phyloP scores from a whole-genome alignment of 208 protist species.

The Leishmania turanica region DNA sequence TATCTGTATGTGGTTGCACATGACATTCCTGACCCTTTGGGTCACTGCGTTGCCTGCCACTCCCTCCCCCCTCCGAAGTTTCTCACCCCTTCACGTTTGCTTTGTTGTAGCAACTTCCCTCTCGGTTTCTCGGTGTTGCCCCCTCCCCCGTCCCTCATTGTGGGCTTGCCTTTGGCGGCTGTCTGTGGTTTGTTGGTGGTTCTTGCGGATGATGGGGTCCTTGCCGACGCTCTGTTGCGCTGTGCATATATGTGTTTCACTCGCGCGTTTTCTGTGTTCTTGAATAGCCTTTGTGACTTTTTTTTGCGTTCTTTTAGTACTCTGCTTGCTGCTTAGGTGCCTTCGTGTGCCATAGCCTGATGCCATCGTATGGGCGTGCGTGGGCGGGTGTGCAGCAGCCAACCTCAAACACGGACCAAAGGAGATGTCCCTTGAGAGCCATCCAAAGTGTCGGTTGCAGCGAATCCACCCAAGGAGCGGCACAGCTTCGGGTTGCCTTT shows the following conservation, averaged over 20 bases:
- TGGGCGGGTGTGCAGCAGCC: not conserved
- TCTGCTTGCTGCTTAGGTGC: not conserved
- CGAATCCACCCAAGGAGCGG: not conserved
- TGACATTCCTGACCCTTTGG: not conserved
- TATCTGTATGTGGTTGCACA: not conserved
- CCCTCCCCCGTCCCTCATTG: no score
- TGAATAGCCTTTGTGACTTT: not conserved
- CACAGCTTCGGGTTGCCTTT: not conserved
- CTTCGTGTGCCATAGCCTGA: not conserved
- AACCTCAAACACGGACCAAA: not conserved
- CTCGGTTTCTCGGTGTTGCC: not conserved
- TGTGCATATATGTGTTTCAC: not conserved
- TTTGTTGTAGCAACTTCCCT: not conserved
- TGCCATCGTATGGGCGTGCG: not conserved
- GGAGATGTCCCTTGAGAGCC: not conserved
- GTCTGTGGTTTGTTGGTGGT: not conserved
- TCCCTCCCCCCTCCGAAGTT: not conserved
- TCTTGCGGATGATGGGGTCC: not conserved
- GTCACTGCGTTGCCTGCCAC: not conserved
- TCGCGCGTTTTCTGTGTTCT: not conserved
- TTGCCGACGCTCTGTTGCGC: not conserved
- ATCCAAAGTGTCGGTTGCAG: not conserved
- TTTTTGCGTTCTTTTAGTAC: not conserved
- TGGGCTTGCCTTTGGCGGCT: not conserved
- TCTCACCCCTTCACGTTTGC: constrained; percentile 9